phyloP scores from a whole-genome alignment of 129 eudicot species.

The Centella asiatica region DNA sequence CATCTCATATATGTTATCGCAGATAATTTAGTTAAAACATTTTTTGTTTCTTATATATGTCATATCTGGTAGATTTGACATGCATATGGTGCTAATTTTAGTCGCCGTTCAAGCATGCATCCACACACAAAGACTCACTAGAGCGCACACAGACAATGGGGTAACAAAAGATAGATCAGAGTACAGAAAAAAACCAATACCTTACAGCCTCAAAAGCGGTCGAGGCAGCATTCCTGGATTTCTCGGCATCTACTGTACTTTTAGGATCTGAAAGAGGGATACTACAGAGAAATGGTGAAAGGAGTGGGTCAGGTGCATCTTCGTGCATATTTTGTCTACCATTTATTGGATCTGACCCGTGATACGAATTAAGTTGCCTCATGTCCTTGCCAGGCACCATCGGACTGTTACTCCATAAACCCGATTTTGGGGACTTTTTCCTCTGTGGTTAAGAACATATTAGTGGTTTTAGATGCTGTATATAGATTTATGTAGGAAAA shows the following conservation, averaged over 20 bases:
- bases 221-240: conserved; percentile 15
- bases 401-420: conserved; percentile 44
- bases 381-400: conserved; percentile 27
- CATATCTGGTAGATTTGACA: too few species aligned
- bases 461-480: background rate
- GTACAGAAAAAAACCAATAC: conserved; percentile 18
- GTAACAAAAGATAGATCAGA: too few species aligned
- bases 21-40: too few species aligned
- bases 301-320: conserved; percentile 64
- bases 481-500: background rate
- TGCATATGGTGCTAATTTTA: too few species aligned
- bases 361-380: conserved; percentile 35
- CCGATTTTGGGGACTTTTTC: conserved; percentile 51
- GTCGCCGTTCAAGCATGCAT: too few species aligned
- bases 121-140: too few species aligned
- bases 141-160: too few species aligned
- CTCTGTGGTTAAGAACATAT: conserved; percentile 40
- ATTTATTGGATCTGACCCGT: conserved; percentile 9
- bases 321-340: conserved; percentile 33
- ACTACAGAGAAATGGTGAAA: conserved; percentile 48
- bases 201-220: conserved; percentile 33
- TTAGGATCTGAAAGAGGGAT: conserved; percentile 33
- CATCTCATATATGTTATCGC: too few species aligned
- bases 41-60: too few species aligned
- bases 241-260: conserved; percentile 17